Evolutionary conservation across 352 stramenopile genomes (phyloP), one percentile per base, ranked within the genome.

Genomic region (Phytophthora quininea): DNA sequence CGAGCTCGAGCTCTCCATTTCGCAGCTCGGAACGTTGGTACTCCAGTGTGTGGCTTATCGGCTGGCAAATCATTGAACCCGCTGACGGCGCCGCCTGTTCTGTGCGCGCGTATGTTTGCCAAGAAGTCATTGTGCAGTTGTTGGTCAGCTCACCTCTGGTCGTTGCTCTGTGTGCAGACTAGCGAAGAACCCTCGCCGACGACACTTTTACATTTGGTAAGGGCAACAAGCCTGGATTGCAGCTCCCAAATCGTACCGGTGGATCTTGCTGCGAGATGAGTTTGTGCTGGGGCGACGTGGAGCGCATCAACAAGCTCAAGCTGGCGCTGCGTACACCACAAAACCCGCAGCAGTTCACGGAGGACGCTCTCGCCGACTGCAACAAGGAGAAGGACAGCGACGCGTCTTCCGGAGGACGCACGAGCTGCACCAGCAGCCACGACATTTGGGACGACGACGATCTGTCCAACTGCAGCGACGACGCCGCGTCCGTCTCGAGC

Each of bases 361-460:
- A 54, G n/a, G 48, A 48, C 37, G 27, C 58, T 38, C 46, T 66
- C 50, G 11, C 33, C 14, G 48, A 50, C 27, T 61, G 40, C 7
- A 31, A 59, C 24, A 11, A 54, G 24, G 4, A 52, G 38, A 75
- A 73, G 5, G 67, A 78, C 38, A 74, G 52, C 14, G 75, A 77
- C 55, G 57, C 77, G 12, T 78, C 64, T 5, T 81, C 65, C 0
- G 73, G 62, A 35, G 66, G 74, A 4, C 73, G 65, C 29, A 86
- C 74, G 11, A 86, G 79, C 46, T 86, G 72, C 67, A 74, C 73
- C 11, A 88, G 74, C 33, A 77, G 77, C 32, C 65, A 74, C 53
- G 75, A 82, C 31, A 66, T 71, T 49, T 88, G 77, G 77, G 79
- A 86, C 43, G 77, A 83, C 31, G 79, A 86, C 46, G 76, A 81